Conservation (phyloP, 345 rosid species). For the Eucalyptus shirleyi region DNA sequence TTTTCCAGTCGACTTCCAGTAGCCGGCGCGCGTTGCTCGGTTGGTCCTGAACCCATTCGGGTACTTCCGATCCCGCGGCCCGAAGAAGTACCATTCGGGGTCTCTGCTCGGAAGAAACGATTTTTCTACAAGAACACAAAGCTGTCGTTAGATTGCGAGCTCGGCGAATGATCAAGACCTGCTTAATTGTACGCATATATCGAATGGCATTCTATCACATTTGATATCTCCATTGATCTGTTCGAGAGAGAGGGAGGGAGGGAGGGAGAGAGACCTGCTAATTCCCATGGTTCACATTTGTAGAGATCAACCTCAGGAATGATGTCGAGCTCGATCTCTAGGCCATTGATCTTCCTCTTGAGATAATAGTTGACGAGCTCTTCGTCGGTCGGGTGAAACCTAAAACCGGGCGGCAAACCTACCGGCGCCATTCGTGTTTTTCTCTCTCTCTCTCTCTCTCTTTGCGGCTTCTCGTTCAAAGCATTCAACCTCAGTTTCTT, state of each 20-base stretch:
- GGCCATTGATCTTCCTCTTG: constrained; percentile 71
- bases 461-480: background rate
- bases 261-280: constrained; percentile 31
- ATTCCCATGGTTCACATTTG: constrained; percentile 99
- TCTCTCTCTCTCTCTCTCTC: background rate
- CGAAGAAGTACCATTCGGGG: constrained; percentile 96
- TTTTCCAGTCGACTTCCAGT: constrained; percentile 93
- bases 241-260: background rate
- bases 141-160: background rate
- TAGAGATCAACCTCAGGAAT: constrained; percentile 97
- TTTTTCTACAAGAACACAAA: constrained; percentile 31
- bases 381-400: constrained; percentile 95
- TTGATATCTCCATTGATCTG: background rate
- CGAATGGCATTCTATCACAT: background rate
- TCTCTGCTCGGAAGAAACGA: constrained; percentile 85
- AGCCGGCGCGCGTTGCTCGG: constrained; percentile 84
- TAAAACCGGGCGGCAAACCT: constrained; percentile 90
- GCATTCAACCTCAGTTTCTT: background rate
- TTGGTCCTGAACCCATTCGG: constrained; percentile 92
- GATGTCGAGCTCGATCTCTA: constrained; percentile 84
- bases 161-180: background rate
- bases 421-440: constrained; percentile 28
- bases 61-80: constrained; percentile 87
- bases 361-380: constrained; percentile 93
- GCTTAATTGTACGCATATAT: background rate